Conservation (phyloP, 768 basidiomycete genomes). For the Rhodocollybia butyracea region DNA sequence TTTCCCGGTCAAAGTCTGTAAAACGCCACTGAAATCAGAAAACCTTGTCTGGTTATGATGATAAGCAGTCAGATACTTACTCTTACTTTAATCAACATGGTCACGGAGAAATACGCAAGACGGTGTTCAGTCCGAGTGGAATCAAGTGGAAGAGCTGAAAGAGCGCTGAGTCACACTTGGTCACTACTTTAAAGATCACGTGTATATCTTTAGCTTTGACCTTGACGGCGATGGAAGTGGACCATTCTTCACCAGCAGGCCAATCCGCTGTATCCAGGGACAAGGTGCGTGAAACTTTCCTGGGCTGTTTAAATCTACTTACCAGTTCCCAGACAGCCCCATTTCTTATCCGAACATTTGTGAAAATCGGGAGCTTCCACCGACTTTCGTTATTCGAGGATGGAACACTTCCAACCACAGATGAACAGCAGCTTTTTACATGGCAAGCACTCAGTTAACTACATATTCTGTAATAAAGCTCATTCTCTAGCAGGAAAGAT, state of each 20-base stretch:
- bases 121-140: not conserved
- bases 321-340: constrained; percentile 56
- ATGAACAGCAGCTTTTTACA: constrained; percentile 80
- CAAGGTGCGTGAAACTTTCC: not conserved
- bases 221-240: not conserved
- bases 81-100: not conserved
- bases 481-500: constrained; percentile 60
- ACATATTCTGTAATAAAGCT: not conserved
- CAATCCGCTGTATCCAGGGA: constrained; percentile 3
- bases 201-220: not conserved
- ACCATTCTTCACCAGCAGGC: not conserved
- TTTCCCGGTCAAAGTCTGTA: constrained; percentile 92
- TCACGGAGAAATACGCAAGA: not conserved
- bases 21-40: not conserved
- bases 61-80: not conserved
- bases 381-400: constrained; percentile 74
- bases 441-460: constrained; percentile 45
- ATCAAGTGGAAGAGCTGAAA: not conserved
- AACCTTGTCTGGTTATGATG: not conserved
- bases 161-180: not conserved
- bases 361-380: constrained; percentile 80
- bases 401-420: constrained; percentile 68
- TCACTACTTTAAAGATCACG: not conserved
- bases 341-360: constrained; percentile 78
- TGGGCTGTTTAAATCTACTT: not conserved